These are phyloP conservation scores for Penicillium glabrum DNA, from an alignment of 2,329 filamentous ascomycete genomes.

Conservation along the genomic window DNA sequence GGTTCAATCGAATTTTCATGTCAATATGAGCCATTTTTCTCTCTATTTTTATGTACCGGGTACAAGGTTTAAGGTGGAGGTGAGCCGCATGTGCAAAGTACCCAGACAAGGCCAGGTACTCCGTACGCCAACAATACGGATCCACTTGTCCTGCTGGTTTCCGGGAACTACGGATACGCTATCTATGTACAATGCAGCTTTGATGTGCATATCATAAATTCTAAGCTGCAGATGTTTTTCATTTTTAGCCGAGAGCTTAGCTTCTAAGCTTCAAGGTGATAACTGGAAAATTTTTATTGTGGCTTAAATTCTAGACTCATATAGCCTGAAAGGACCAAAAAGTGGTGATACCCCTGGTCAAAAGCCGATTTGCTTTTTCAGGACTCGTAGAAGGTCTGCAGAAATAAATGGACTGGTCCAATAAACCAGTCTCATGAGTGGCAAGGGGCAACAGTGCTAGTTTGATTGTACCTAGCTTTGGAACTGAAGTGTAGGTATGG, in stretches of 20 bases:
- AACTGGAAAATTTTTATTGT: not conserved
- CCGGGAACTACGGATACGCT: not conserved
- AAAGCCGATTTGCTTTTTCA: not conserved
- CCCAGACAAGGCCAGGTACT: slow-evolving; percentile 13
- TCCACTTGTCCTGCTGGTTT: slow-evolving; percentile 12
- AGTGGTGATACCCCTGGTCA: not conserved
- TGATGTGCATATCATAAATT: not conserved
- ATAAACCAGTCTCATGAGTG: not conserved
- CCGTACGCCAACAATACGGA: slow-evolving; percentile 10
- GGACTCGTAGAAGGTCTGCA: not conserved
- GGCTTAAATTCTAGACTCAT: not conserved
- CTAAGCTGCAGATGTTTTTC: not conserved
- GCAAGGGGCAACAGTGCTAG: not conserved
- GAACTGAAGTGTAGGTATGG: not conserved
- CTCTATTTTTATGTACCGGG: slow-evolving; percentile 14
- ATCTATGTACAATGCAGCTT: not conserved
- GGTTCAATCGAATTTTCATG: not conserved
- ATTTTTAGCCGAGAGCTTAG: not conserved
- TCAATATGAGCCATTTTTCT: slow-evolving; percentile 22
- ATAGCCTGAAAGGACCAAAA: not conserved
- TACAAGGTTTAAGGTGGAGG: slow-evolving; percentile 19
- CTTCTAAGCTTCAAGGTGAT: not conserved
- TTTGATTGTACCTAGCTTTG: not conserved
- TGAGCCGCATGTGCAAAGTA: slow-evolving; percentile 22
- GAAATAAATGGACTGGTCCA: not conserved